These are phyloP conservation scores for Emericellopsis atlantica DNA, from an alignment of 2,329 filamentous ascomycete species.

Conservation along the genomic window DNA sequence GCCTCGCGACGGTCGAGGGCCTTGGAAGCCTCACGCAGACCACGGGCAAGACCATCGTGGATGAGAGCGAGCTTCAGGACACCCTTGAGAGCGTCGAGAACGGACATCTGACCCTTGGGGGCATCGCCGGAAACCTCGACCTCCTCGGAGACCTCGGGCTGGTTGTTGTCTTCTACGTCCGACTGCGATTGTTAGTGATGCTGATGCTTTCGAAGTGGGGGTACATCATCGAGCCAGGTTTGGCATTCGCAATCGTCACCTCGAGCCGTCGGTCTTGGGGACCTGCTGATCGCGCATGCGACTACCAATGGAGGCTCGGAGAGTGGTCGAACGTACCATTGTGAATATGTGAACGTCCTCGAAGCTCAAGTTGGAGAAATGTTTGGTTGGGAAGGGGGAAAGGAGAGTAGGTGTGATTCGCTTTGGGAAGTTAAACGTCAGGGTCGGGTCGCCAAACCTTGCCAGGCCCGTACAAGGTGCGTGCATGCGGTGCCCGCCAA, in stretches of 20 bases:
- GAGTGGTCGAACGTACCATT: constrained; percentile 38
- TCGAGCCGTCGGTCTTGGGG: not conserved
- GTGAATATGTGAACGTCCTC: constrained; percentile 47
- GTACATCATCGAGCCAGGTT: not conserved
- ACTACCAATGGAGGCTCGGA: not conserved
- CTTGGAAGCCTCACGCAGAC: constrained; percentile 97
- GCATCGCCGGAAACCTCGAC: constrained; percentile 93
- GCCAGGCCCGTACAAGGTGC: too few species aligned
- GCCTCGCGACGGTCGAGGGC: constrained; percentile 96
- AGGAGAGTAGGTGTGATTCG: constrained; percentile 14
- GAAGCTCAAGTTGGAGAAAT: constrained; percentile 37
- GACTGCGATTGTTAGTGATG: constrained; percentile 43
- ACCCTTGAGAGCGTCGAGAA: constrained; percentile 97
- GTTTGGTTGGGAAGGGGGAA: constrained; percentile 12
- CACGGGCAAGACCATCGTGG: constrained; percentile 98
- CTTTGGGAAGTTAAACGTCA: constrained; percentile 1
- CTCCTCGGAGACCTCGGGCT: constrained; percentile 67
- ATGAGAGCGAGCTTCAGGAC: constrained; percentile 97
- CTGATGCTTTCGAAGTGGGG: not conserved
- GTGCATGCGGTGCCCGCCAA: too few species aligned
- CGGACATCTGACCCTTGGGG: constrained; percentile 89
- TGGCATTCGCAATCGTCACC: not conserved
- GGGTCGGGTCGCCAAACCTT: too few species aligned
- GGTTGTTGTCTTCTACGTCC: constrained; percentile 99
- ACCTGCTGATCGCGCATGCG: not conserved